Evolutionary conservation across 2,329 filamentous ascomycete genomes (phyloP).

Genomic region (Metarhizium brunneum): DNA sequence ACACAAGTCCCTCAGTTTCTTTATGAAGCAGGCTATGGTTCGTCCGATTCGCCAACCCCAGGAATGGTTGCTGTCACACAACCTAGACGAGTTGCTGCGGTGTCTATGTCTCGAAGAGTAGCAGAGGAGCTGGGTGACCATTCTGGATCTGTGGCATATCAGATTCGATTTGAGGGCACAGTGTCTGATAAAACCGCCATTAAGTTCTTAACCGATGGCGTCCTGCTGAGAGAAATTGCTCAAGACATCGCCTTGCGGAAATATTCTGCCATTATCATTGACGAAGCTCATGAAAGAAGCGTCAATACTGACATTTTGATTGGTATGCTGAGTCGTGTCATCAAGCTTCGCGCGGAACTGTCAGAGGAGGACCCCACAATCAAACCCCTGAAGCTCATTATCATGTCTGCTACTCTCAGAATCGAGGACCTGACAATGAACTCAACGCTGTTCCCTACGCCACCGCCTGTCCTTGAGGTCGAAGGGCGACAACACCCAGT

Average conservation of each 20-base stretch:
- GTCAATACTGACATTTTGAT: conserved; percentile 98
- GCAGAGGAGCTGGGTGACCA: conserved; percentile 73
- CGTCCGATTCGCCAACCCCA: conserved; percentile 65
- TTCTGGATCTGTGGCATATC: conserved; percentile 75
- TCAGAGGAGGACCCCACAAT: conserved; percentile 59
- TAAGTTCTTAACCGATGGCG: conserved; percentile 99
- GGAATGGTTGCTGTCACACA: conserved; percentile 95
- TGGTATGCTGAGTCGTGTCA: conserved; percentile 89
- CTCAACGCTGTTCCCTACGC: conserved; percentile 61
- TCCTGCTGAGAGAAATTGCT: conserved; percentile 81
- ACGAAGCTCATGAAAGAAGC: conserved; percentile 94
- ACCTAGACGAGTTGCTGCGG: conserved; percentile 85
- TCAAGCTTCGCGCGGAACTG: conserved; percentile 71
- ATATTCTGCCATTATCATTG: conserved; percentile 90
- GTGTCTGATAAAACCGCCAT: conserved; percentile 73
- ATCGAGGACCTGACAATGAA: conserved; percentile 90
- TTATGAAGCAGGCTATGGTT: conserved; percentile 87
- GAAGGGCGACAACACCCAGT: conserved; percentile 90
- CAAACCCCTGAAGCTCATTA: conserved; percentile 81
- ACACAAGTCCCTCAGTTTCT: conserved; percentile 96
- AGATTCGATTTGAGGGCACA: conserved; percentile 89
- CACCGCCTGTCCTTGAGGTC: conserved; percentile 78
- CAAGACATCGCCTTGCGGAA: conserved; percentile 81
- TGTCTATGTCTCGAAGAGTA: conserved; percentile 93
- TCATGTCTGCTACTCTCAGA: conserved; percentile 94